Conservation (phyloP, 2,329 filamentous ascomycete species). For the Sclerotinia nivalis region DNA sequence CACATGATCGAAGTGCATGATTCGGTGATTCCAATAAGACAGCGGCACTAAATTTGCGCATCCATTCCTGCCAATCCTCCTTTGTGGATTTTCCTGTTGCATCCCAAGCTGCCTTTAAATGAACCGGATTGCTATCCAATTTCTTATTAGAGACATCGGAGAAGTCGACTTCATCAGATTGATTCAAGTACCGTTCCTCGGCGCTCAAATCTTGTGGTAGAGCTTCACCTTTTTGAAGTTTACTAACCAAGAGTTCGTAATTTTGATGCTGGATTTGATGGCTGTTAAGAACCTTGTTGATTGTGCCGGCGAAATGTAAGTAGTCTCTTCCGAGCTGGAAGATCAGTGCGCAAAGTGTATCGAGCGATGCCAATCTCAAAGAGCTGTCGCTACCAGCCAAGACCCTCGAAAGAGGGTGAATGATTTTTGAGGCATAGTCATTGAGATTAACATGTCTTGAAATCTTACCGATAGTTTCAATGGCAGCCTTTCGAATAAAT, state of each 20-base stretch:
- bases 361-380: conserved; percentile 79
- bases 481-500: conserved; percentile 80
- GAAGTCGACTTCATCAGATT: conserved; percentile 76
- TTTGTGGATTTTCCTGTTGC: conserved; percentile 95
- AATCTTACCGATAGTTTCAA: conserved; percentile 91
- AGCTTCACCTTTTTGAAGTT: conserved; percentile 90
- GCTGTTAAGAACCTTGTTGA: conserved; percentile 80
- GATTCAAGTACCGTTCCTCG: conserved; percentile 75
- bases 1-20: conserved; percentile 90
- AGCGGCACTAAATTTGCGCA: conserved; percentile 93
- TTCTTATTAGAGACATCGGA: conserved; percentile 90
- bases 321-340: conserved; percentile 96
- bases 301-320: conserved; percentile 86
- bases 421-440: conserved; percentile 93
- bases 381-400: conserved; percentile 70
- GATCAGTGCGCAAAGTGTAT: conserved; percentile 92
- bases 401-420: conserved; percentile 86
- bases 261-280: conserved; percentile 86
- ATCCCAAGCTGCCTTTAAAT: conserved; percentile 96
- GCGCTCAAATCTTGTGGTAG: conserved; percentile 93
- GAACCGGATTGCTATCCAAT: conserved; percentile 94
- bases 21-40: conserved; percentile 94
- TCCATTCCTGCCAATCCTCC: conserved; percentile 99
- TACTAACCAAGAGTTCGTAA: conserved; percentile 88
- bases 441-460: conserved; percentile 96